Evolutionary conservation across 2,329 filamentous ascomycete species (phyloP).

Genomic region (Stemphylium beticola): DNA sequence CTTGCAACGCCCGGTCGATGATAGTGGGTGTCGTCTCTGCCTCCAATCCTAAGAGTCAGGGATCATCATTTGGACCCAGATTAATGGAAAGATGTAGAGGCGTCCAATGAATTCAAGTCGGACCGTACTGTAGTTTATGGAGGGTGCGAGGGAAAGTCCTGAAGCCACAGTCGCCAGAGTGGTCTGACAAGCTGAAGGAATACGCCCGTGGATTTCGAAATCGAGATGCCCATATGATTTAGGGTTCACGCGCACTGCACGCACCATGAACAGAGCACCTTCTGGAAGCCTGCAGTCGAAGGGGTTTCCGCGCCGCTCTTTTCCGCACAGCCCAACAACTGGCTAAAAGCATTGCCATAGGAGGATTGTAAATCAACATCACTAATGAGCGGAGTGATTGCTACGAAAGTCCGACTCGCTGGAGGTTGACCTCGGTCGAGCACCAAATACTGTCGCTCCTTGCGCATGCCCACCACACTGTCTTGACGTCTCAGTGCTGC

Average conservation of each 20-base stretch:
- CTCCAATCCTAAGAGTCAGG: background rate
- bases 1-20: background rate
- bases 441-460: constrained; percentile 8
- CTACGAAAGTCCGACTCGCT: constrained; percentile 6
- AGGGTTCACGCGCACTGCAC: constrained; percentile 10
- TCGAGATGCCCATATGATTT: background rate
- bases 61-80: constrained; percentile 6
- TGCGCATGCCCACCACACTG: constrained; percentile 10
- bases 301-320: background rate
- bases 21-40: background rate
- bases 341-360: background rate
- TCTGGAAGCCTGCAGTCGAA: constrained; percentile 23
- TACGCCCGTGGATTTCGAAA: background rate
- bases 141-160: background rate
- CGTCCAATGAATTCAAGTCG: background rate
- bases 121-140: background rate
- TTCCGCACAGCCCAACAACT: background rate
- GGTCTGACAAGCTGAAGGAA: background rate
- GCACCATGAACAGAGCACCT: constrained; percentile 4
- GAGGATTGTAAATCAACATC: constrained; percentile 6
- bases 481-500: background rate
- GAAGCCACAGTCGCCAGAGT: background rate
- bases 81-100: background rate
- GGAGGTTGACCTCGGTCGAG: constrained; percentile 7
- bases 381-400: background rate